These are phyloP conservation scores for Starmerella apis DNA, from an alignment of 805 yeast genomes.

Conservation along the genomic window DNA sequence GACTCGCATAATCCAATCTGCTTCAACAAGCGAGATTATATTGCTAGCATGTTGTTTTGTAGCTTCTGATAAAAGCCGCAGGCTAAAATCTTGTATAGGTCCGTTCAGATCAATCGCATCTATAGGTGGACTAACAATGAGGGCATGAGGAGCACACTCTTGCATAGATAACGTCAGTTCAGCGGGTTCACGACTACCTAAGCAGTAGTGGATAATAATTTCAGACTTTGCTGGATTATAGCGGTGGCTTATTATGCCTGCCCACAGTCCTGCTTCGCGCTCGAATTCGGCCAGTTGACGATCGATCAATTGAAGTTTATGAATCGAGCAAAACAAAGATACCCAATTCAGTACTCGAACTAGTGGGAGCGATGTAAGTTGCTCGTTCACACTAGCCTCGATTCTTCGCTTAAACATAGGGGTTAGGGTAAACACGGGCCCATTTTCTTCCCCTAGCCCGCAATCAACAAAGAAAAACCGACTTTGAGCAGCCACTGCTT, in stretches of 20 bases:
- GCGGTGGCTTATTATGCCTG: constrained; percentile 48
- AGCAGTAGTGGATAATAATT: constrained; percentile 58
- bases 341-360: constrained; percentile 47
- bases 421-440: constrained; percentile 14
- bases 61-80: constrained; percentile 11
- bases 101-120: constrained; percentile 8
- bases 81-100: constrained; percentile 3
- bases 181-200: constrained; percentile 24
- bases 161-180: constrained; percentile 7
- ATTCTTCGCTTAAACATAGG: constrained; percentile 35
- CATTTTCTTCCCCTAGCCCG: constrained; percentile 43
- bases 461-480: constrained; percentile 75
- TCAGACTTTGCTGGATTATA: constrained; percentile 44
- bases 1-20: constrained; percentile 17
- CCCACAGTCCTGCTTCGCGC: constrained; percentile 41
- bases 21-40: constrained; percentile 10
- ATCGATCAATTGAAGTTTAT: constrained; percentile 51
- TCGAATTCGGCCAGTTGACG: constrained; percentile 45
- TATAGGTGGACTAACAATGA: constrained; percentile 3
- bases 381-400: constrained; percentile 47
- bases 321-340: constrained; percentile 50
- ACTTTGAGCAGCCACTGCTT: constrained; percentile 39
- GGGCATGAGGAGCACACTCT: constrained; percentile 6
- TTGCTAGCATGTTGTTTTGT: constrained; percentile 18
- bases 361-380: constrained; percentile 40